Base-by-base conservation (phyloP, 1,284 basidiomycete genomes). In the Trichosporon faecale region DNA sequence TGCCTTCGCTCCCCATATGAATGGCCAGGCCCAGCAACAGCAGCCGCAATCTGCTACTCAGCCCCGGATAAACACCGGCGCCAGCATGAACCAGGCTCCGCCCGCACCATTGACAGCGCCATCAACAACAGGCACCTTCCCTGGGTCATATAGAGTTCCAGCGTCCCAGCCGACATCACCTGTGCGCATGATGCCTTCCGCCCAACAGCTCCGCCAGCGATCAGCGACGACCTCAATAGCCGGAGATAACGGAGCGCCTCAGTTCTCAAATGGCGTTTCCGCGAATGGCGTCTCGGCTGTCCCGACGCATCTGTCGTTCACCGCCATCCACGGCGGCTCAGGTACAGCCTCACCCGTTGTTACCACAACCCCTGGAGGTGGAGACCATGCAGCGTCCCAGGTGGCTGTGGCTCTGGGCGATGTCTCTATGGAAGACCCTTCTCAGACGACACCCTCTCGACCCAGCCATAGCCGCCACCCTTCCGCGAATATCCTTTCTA, bases 121-220 rank as follows among this genome's bases (percentile, higher is more conserved):
- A 29, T 67, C 74, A 66, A 21, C 64, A 7, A 35, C 57, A 68
- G 65, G 71, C 66, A 35, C 57, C 11, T 75, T 72, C 21, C 67
- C 71, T 16, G 57, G 57, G 2, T 61, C 57, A 31, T 77, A 78
- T 64, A 72, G 79, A 14, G 67, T 78, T 21, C 81, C 81, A 0
- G 80, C 79, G 2, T 80, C 79, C 1, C 81, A 83, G 66, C 81
- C 81, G 0, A 76, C 79, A 1, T 77, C 76, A 68, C 81, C 81
- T 0, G 76, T 77, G 5, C 71, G 80, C 6, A 76, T 74, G 31
- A 78, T 76, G 55, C 67, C 72, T n/a, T 68, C 73, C 6, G 75
- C 74, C 1, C 75, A 76, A 66, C 73, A 75, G 33, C 73, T 75
- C 0, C 75, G 57, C 3, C 29, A 29, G 33, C 27, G 57, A 1